Evolutionary conservation across 345 rosid species (phyloP), one percentile per base, ranked within the genome.

Genomic region (Lepidium africanum): DNA sequence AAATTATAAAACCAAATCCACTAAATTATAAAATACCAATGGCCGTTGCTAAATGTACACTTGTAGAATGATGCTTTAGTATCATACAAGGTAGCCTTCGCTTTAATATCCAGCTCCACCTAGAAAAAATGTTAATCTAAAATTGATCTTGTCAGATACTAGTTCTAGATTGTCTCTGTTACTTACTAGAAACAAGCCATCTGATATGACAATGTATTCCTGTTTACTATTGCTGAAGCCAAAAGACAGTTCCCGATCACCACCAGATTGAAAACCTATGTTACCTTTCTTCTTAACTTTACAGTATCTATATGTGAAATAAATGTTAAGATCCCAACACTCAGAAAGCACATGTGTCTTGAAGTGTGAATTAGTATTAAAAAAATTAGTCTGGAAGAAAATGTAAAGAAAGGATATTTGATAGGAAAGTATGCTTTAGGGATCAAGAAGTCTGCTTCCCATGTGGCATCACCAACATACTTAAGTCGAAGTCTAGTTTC

Each of bases 161-260:
- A 64, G 71, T 32, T 53, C 66, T 19, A 65, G 65, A 25, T 59
- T 51, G 55, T 32, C 36, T 47, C 57, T 71, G 38, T 17, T 47
- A 76, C 81, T 82, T 81, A 93, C 98, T 77, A 97, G 86, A 82
- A 90, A 59, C 92, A 93, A 83, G 78, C 97, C 97, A 77, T 90
- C 98, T 14, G 98, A 88, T 67, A 90, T 84, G 63, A 90, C 73
- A 36, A 90, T 81, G 71, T 67, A 82, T 51, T 77, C 78, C 33
- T 73, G 86, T 71, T 57, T 68, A 53, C 76, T 73, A 30, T 79
- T 55, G 67, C 74, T 66, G 73, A 85, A 76, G 70, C 78, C 89
- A 45, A 87, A 48, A 21, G 73, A 65, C 56, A 93, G 81, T 56
- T 86, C 90, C 36, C 97, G 84, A 35, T 82, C 79, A 35, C 85